Evolutionary conservation across 1,139 yeast species (phyloP).

Genomic region (Blastobotrys apis): DNA sequence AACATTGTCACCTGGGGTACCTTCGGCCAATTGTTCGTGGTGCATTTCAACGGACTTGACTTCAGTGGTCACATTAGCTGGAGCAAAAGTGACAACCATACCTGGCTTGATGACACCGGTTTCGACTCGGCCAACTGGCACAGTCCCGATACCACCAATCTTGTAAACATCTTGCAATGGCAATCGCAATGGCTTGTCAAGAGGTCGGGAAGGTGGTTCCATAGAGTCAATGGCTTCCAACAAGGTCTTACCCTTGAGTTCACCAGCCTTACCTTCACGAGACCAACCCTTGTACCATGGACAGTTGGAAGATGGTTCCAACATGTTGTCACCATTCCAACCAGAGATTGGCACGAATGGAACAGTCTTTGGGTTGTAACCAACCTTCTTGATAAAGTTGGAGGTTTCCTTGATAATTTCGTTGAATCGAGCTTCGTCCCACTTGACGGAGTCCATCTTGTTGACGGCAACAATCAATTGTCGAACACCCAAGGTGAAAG

Average conservation of each 20-base stretch:
- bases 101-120: conserved; percentile 90
- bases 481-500: conserved; percentile 86
- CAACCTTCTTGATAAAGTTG: conserved; percentile 88
- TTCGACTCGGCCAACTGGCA: conserved; percentile 93
- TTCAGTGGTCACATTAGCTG: conserved; percentile 90
- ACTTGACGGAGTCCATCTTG: conserved; percentile 91
- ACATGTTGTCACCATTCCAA: conserved; percentile 95
- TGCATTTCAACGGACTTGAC: conserved; percentile 94
- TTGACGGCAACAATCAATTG: conserved; percentile 86
- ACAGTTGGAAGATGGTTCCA: conserved; percentile 76
- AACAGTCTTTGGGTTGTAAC: conserved; percentile 89
- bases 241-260: conserved; percentile 76
- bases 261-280: conserved; percentile 80
- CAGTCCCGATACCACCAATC: conserved; percentile 92
- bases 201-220: conserved; percentile 81
- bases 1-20: conserved; percentile 92
- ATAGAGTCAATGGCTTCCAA: conserved; percentile 84
- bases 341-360: conserved; percentile 92
- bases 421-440: conserved; percentile 77
- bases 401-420: conserved; percentile 81
- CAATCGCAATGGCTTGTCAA: conserved; percentile 87
- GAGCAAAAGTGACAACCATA: conserved; percentile 87
- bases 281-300: conserved; percentile 93
- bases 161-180: conserved; percentile 91
- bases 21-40: conserved; percentile 81